Percentiles rank a stretch among this genome's conserved stretches.
These are phyloP conservation scores for Pterocarpus santalinus DNA, from an alignment of 306 rosid genomes.

Conservation along the genomic window DNA sequence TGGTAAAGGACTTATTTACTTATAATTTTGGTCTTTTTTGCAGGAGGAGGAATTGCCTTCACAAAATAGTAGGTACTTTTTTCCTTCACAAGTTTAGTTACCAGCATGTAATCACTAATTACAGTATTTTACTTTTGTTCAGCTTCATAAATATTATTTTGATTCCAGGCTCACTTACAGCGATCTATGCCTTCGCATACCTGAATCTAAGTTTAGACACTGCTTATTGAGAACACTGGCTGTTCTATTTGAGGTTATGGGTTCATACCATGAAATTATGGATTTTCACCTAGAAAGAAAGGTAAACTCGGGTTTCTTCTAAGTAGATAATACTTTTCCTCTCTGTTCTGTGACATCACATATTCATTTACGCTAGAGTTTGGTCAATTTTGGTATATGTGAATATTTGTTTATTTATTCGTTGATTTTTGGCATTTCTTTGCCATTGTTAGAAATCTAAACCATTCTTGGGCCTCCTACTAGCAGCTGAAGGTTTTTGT, in stretches of 20 bases:
- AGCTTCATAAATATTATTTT: conserved; percentile 47
- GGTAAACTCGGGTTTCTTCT: conserved; percentile 61
- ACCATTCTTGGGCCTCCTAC: conserved; percentile 29
- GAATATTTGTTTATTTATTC: background rate
- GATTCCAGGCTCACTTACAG: conserved; percentile 93
- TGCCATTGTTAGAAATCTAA: conserved; percentile 25
- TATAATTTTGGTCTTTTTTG: conserved; percentile 39
- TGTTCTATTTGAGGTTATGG: conserved; percentile 79
- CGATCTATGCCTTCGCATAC: conserved; percentile 90
- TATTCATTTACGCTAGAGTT: conserved; percentile 29
- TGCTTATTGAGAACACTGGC: conserved; percentile 85
- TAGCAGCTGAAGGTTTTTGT: background rate
- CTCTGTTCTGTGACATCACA: conserved; percentile 12
- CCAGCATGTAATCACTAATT: conserved; percentile 26
- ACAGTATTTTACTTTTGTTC: background rate
- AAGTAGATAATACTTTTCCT: background rate
- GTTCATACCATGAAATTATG: conserved; percentile 92
- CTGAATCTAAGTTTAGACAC: conserved; percentile 90
- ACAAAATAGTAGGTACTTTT: conserved; percentile 83
- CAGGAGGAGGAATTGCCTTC: conserved; percentile 74
- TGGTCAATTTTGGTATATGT: conserved; percentile 28
- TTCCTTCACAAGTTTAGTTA: conserved; percentile 40
- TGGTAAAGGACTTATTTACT: conserved; percentile 25
- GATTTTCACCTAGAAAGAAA: conserved; percentile 77
- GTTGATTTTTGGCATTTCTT: background rate